Evolutionary conservation across 2,329 filamentous ascomycete species (phyloP).

Genomic region (Nothomitra cinnamomea): DNA sequence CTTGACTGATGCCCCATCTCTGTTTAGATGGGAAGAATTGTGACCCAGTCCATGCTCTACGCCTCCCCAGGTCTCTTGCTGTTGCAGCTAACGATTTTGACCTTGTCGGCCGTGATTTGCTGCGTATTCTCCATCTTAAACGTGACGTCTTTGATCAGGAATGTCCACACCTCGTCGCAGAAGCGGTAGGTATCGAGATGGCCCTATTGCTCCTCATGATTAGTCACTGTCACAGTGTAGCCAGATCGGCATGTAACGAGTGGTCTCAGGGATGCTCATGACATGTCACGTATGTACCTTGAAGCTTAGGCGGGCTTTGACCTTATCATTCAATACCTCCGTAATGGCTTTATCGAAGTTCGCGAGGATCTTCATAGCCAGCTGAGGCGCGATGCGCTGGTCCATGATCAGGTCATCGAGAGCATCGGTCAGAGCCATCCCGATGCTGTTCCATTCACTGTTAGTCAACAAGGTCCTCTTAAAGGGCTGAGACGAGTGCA

Average conservation of each 20-base stretch:
- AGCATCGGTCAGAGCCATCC: conserved; percentile 82
- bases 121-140: conserved; percentile 87
- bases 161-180: conserved; percentile 99
- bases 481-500: conserved; percentile 14
- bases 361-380: conserved; percentile 93
- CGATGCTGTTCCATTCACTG: conserved; percentile 47
- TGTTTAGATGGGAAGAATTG: not conserved
- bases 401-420: conserved; percentile 94
- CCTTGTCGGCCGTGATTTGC: conserved; percentile 66
- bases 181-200: conserved; percentile 97
- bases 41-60: conserved; percentile 13
- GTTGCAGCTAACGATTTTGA: conserved; percentile 98
- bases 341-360: conserved; percentile 93
- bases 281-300: conserved; percentile 44
- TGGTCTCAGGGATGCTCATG: not conserved
- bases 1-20: too few species aligned
- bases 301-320: conserved; percentile 81
- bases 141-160: conserved; percentile 95
- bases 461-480: conserved; percentile 6
- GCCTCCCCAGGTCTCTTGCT: conserved; percentile 58
- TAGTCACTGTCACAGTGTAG: not conserved
- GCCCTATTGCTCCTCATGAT: conserved; percentile 40
- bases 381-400: conserved; percentile 87
- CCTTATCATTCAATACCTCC: conserved; percentile 78
- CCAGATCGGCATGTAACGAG: not conserved